phyloP scores from a whole-genome alignment of 495 filamentous ascomycete genomes.

The Aspergillus olivimuriae region DNA sequence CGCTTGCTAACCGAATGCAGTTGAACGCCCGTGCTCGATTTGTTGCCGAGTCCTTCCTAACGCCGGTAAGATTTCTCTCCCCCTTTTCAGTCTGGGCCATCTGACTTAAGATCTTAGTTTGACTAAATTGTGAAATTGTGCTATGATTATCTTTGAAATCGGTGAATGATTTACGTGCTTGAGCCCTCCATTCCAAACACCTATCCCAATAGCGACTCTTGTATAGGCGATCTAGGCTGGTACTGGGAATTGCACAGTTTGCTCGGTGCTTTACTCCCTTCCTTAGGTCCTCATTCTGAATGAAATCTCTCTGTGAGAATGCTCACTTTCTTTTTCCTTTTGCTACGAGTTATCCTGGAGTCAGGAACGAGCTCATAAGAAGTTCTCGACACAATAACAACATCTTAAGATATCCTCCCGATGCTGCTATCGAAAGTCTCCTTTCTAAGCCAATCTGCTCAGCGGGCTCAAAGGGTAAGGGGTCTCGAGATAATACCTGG shows the following conservation, averaged over 20 bases:
- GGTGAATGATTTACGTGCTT: constrained; percentile 13
- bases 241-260: constrained; percentile 10
- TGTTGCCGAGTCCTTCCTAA: constrained; percentile 95
- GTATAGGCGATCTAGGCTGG: constrained; percentile 17
- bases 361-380: no score
- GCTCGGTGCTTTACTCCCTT: constrained; percentile 11
- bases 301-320: no score
- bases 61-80: constrained; percentile 59
- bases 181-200: constrained; percentile 11
- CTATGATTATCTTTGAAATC: constrained; percentile 9
- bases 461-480: no score
- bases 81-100: neutral
- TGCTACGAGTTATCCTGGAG: no score
- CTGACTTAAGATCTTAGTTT: constrained; percentile 26
- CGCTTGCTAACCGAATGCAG: constrained; percentile 39
- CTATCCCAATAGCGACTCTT: constrained; percentile 15
- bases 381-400: no score
- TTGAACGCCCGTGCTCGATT: constrained; percentile 96
- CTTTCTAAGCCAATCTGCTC: no score
- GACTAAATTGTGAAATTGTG: constrained; percentile 26
- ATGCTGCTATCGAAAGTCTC: no score
- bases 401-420: no score
- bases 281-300: constrained; percentile 9
- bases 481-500: no score
- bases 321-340: no score